Conservation (phyloP, 2,329 filamentous ascomycete species). For the Paecilomyces formosus region DNA sequence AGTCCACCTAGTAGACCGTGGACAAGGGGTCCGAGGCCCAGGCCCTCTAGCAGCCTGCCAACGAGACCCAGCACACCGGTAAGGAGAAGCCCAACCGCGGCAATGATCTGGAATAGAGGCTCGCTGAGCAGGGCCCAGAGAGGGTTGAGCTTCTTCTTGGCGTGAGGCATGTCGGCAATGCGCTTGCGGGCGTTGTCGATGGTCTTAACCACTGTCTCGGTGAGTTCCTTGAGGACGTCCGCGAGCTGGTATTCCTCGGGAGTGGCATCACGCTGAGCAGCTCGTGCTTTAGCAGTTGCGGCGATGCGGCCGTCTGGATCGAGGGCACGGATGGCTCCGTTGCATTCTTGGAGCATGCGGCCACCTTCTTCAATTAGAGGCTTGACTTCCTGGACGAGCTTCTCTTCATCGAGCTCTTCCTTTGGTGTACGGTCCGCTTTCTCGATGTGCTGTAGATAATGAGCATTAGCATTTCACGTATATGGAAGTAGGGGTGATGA, state of each 20-base stretch:
- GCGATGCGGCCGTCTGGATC: conserved; percentile 85
- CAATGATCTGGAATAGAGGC: conserved; percentile 86
- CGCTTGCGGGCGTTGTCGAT: conserved; percentile 85
- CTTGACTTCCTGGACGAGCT: conserved; percentile 76
- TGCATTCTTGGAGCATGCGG: conserved; percentile 75
- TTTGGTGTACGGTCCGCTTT: conserved; percentile 70
- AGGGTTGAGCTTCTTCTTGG: conserved; percentile 90
- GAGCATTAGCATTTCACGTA: conserved; percentile 6
- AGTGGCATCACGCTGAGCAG: conserved; percentile 65
- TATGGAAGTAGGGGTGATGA: conserved; percentile 16
- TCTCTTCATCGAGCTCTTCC: conserved; percentile 84
- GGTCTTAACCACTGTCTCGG: conserved; percentile 68
- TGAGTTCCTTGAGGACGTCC: conserved; percentile 76
- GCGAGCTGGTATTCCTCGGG: conserved; percentile 81
- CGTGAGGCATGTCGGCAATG: conserved; percentile 85
- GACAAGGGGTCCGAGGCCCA: conserved; percentile 75
- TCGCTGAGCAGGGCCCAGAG: conserved; percentile 68
- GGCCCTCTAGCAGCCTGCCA: conserved; percentile 68
- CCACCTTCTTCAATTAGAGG: conserved; percentile 82
- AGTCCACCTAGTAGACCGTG: conserved; percentile 69
- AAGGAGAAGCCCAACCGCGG: conserved; percentile 76
- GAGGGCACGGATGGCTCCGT: conserved; percentile 76
- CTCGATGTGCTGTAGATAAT: conserved; percentile 60
- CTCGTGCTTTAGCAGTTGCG: conserved; percentile 74
- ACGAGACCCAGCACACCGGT: conserved; percentile 79